These are phyloP conservation scores for Endoconidiophora polonica DNA, from an alignment of 2,329 filamentous ascomycete genomes.

Conservation along the genomic window DNA sequence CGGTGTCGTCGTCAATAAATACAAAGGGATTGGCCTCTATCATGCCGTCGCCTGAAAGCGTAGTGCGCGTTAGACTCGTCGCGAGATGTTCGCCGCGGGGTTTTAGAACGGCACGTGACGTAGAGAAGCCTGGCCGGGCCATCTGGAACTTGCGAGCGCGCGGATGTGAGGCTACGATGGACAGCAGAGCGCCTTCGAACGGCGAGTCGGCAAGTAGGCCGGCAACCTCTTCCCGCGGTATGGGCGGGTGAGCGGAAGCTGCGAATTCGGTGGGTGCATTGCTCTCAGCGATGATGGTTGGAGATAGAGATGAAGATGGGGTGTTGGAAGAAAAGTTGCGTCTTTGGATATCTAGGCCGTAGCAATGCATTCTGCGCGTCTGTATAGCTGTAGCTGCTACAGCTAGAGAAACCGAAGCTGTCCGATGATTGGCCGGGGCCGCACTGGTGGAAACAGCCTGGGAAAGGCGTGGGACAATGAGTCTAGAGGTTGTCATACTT, in stretches of 20 bases:
- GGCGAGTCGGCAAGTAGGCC: slow-evolving; percentile 1
- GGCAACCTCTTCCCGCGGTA: background rate
- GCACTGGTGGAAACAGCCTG: too few relatives aligned
- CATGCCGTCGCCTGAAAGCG: slow-evolving; percentile 3
- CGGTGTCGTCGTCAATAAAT: background rate
- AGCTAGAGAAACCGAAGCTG: too few relatives aligned
- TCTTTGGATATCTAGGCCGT: too few relatives aligned
- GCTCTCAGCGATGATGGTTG: too few relatives aligned
- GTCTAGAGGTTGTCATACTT: too few relatives aligned
- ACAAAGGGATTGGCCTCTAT: slow-evolving; percentile 9
- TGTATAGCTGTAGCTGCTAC: too few relatives aligned
- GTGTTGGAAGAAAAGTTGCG: too few relatives aligned
- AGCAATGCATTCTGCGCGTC: too few relatives aligned
- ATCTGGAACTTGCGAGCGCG: background rate
- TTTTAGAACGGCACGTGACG: slow-evolving; percentile 3
- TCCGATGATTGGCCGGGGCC: too few relatives aligned
- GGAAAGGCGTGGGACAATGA: too few relatives aligned
- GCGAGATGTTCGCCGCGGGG: background rate
- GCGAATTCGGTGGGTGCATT: too few relatives aligned
- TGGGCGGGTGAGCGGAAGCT: background rate
- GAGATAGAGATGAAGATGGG: too few relatives aligned
- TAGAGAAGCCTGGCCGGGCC: background rate
- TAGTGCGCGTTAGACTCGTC: slow-evolving; percentile 4
- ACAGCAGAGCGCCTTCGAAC: slow-evolving; percentile 2
- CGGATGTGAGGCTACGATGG: background rate